These are phyloP conservation scores for Citrus inodora DNA, from an alignment of 345 rosid genomes.

Conservation along the genomic window DNA sequence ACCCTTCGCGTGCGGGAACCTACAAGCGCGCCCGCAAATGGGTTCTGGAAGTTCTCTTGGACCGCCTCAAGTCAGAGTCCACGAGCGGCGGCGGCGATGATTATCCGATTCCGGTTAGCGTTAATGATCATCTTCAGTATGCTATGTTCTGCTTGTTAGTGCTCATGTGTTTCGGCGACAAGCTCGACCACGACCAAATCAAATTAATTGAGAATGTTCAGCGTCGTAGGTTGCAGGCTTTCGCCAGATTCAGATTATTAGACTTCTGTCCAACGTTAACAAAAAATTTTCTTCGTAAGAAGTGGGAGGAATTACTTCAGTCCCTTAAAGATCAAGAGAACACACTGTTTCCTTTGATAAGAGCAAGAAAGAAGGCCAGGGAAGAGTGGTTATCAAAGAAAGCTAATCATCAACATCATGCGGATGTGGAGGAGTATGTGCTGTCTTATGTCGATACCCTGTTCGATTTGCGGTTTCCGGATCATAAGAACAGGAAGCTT, in stretches of 20 bases:
- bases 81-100: not conserved
- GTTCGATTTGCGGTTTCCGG: constrained; percentile 1
- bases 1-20: not conserved
- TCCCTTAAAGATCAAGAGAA: not conserved
- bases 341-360: not conserved
- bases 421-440: not conserved
- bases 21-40: constrained; percentile 15
- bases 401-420: not conserved
- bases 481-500: not conserved
- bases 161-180: constrained; percentile 8
- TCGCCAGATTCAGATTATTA: not conserved
- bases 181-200: not conserved
- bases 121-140: constrained; percentile 1
- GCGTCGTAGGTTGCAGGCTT: not conserved
- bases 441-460: constrained; percentile 1
- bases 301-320: not conserved
- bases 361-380: not conserved
- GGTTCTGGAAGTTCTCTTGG: constrained; percentile 17
- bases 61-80: not conserved
- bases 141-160: constrained; percentile 12
- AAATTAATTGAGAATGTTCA: not conserved
- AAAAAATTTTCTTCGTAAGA: not conserved
- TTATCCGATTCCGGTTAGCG: not conserved
- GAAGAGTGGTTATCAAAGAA: not conserved
- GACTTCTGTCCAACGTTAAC: constrained; percentile 9